These are phyloP conservation scores for Coemansia sp. DNA, from an alignment of 371 early-diverging fungal species.

Conservation along the genomic window DNA sequence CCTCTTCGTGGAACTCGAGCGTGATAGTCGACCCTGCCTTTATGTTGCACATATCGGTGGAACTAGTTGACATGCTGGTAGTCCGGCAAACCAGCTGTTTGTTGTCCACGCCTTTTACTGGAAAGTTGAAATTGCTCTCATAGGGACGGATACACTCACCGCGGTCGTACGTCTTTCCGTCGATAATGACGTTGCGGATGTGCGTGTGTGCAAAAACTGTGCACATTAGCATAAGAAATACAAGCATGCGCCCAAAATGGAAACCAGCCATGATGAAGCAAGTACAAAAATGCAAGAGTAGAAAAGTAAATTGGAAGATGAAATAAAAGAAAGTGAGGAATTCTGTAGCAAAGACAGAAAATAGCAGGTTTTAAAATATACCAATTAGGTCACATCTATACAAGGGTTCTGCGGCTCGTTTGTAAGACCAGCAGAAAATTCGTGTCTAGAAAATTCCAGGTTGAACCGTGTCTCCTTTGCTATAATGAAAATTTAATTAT, in stretches of 20 bases:
- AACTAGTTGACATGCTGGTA: conserved; percentile 10
- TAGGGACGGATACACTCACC: conserved; percentile 29
- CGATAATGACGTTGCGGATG: conserved; percentile 22
- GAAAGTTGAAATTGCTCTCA: conserved; percentile 14
- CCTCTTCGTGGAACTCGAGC: conserved; percentile 19
- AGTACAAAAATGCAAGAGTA: neutral
- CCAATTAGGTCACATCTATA: too few relatives aligned
- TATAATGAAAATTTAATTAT: too few relatives aligned
- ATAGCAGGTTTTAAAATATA: neutral
- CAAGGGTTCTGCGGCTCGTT: too few relatives aligned
- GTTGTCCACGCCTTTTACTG: conserved; percentile 14
- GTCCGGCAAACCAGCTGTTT: conserved; percentile 22
- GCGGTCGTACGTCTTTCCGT: conserved; percentile 9
- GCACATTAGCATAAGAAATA: neutral
- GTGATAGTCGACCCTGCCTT: conserved; percentile 23
- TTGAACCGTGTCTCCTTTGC: too few relatives aligned
- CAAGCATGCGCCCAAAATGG: neutral
- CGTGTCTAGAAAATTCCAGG: too few relatives aligned
- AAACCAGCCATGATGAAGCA: neutral
- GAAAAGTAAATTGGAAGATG: neutral
- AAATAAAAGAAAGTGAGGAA: neutral
- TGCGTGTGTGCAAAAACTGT: conserved; percentile 22
- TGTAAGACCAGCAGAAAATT: too few relatives aligned
- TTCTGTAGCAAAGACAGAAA: too few relatives aligned
- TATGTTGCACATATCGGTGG: conserved; percentile 18